Conservation (phyloP, 495 filamentous ascomycete species). For the Zalerion maritima region DNA sequence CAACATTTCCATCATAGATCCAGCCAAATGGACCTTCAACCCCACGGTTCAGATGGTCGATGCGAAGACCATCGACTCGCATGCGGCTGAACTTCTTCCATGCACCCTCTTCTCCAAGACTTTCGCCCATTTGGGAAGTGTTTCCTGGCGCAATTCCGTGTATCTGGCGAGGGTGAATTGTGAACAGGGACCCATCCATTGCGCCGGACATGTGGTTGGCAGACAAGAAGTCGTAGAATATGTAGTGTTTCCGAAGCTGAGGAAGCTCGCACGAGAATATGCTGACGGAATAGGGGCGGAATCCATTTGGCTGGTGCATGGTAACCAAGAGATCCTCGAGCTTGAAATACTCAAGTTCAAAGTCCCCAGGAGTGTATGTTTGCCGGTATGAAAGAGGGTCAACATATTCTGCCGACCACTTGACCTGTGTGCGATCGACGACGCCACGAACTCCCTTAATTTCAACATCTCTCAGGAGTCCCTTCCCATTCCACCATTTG, state of each 20-base stretch:
- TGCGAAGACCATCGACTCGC: conserved; percentile 82
- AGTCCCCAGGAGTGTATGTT: conserved; percentile 82
- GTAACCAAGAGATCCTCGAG: conserved; percentile 88
- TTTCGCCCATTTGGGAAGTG: conserved; percentile 28
- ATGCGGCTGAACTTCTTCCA: conserved; percentile 93
- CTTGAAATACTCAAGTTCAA: conserved; percentile 92
- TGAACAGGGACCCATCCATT: conserved; percentile 90
- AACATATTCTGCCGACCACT: conserved; percentile 50
- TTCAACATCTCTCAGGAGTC: conserved; percentile 79
- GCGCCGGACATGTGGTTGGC: conserved; percentile 94
- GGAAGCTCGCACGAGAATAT: conserved; percentile 92
- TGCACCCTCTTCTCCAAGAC: conserved; percentile 35
- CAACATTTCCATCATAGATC: conserved; percentile 92
- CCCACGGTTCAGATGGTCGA: conserved; percentile 90
- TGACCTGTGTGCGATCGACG: conserved; percentile 71
- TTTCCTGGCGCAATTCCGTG: conserved; percentile 44
- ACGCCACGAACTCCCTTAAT: conserved; percentile 94
- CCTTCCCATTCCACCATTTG: conserved; percentile 97
- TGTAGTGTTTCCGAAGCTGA: conserved; percentile 83
- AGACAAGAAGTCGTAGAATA: conserved; percentile 94
- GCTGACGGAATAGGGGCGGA: conserved; percentile 86
- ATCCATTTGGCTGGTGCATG: conserved; percentile 75
- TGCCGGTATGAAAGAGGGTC: conserved; percentile 82
- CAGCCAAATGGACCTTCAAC: conserved; percentile 91
- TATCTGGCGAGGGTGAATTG: conserved; percentile 84